These are phyloP conservation scores for Torrubiella hemipterigena DNA, from an alignment of 2,329 filamentous ascomycete genomes.

Conservation along the genomic window DNA sequence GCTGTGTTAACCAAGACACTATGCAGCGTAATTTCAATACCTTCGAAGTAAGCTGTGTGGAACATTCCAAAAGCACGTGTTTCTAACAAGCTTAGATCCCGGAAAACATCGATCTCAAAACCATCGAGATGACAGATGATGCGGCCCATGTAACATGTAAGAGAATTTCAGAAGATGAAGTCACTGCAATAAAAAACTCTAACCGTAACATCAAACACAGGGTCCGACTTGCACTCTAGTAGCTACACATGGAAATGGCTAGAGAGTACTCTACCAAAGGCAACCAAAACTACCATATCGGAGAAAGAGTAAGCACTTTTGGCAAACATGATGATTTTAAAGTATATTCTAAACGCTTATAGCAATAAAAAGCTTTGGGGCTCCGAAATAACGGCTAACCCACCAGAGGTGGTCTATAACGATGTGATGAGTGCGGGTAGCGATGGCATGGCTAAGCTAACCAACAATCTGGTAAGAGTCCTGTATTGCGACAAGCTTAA, in stretches of 20 bases:
- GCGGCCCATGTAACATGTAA: constrained; percentile 23
- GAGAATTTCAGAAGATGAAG: not conserved
- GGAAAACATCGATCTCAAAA: constrained; percentile 15
- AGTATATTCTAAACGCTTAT: not conserved
- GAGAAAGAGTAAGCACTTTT: not conserved
- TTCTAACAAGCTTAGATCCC: constrained; percentile 16
- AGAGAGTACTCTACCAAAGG: constrained; percentile 8
- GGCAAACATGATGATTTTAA: not conserved
- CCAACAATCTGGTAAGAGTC: constrained; percentile 47
- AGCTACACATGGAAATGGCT: constrained; percentile 49
- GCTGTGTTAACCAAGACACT: constrained; percentile 29
- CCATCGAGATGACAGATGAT: constrained; percentile 14
- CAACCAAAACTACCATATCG: constrained; percentile 19
- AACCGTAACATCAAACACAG: constrained; percentile 27
- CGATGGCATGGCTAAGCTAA: constrained; percentile 45
- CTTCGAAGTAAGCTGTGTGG: constrained; percentile 18
- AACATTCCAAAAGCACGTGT: not conserved
- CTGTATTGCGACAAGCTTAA: not conserved
- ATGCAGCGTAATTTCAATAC: constrained; percentile 29
- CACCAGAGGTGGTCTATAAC: constrained; percentile 48
- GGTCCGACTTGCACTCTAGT: constrained; percentile 59
- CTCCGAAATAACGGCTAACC: constrained; percentile 22
- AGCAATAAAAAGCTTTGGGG: constrained; percentile 14
- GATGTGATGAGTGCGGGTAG: constrained; percentile 43
- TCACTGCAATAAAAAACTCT: constrained; percentile 5